Conservation (phyloP, 1,139 yeast genomes). For the Pichia inconspicua region DNA sequence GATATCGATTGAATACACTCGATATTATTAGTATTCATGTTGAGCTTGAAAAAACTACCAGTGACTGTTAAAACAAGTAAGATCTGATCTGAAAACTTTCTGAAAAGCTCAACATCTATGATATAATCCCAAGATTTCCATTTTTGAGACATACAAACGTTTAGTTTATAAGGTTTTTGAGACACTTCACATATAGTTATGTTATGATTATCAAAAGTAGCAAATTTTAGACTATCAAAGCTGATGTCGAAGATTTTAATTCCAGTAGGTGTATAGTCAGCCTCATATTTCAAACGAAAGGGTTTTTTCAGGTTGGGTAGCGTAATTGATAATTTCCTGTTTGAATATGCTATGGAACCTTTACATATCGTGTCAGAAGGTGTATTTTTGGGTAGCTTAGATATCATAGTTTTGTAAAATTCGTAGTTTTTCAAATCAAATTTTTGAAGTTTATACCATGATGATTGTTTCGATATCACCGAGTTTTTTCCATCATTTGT, state of each 20-base stretch:
- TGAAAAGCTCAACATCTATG: background rate
- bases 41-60: background rate
- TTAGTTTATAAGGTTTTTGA: background rate
- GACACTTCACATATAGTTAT: background rate
- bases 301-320: background rate
- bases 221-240: background rate
- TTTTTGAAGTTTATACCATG: too few species aligned
- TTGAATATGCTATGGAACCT: background rate
- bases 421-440: too few species aligned
- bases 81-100: background rate
- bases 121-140: background rate
- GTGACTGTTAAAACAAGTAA: background rate
- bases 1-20: background rate
- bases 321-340: background rate
- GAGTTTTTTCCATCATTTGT: conserved; percentile 5
- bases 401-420: too few species aligned
- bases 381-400: background rate
- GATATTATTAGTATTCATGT: background rate
- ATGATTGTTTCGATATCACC: background rate
- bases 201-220: background rate
- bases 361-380: background rate
- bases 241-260: too few species aligned
- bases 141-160: background rate
- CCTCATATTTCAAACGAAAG: background rate
- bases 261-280: background rate